These are phyloP conservation scores for Nowakowskiella sp. DNA, from an alignment of 192 early-diverging fungal genomes.

Conservation along the genomic window DNA sequence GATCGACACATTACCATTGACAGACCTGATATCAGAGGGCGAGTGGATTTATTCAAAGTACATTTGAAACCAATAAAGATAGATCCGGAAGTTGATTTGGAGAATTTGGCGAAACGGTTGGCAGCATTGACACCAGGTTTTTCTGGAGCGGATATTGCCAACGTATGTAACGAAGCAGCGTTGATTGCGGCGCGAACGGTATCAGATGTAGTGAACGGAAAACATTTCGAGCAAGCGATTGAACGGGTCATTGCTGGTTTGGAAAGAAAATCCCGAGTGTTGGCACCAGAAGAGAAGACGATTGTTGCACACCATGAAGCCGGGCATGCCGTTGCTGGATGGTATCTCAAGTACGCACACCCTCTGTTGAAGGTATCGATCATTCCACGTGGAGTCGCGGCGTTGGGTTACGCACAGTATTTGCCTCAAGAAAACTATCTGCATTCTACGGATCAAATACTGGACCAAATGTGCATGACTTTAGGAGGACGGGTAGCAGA, in stretches of 20 bases:
- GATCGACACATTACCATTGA: constrained; percentile 98
- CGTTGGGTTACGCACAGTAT: constrained; percentile 98
- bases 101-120: constrained; percentile 72
- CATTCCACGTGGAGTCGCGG: constrained; percentile 91
- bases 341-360: constrained; percentile 94
- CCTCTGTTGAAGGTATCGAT: constrained; percentile 97
- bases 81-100: constrained; percentile 59
- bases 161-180: constrained; percentile 98
- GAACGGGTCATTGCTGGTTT: constrained; percentile 97
- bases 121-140: constrained; percentile 97
- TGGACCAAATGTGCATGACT: constrained; percentile 69
- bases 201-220: constrained; percentile 68
- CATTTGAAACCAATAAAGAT: constrained; percentile 91
- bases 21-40: constrained; percentile 91
- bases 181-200: constrained; percentile 87
- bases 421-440: constrained; percentile 95
- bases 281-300: constrained; percentile 96
- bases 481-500: constrained; percentile 61
- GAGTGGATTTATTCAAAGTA: constrained; percentile 93
- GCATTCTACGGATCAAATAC: constrained; percentile 83
- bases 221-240: constrained; percentile 95
- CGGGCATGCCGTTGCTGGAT: constrained; percentile 96
- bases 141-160: constrained; percentile 94
- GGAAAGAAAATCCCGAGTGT: constrained; percentile 92
- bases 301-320: constrained; percentile 99